A percentile compares a stretch with the other conserved stretches of the same genome.
Conservation (phyloP, 768 basidiomycete species). For the Pleurotus cornucopiae region DNA sequence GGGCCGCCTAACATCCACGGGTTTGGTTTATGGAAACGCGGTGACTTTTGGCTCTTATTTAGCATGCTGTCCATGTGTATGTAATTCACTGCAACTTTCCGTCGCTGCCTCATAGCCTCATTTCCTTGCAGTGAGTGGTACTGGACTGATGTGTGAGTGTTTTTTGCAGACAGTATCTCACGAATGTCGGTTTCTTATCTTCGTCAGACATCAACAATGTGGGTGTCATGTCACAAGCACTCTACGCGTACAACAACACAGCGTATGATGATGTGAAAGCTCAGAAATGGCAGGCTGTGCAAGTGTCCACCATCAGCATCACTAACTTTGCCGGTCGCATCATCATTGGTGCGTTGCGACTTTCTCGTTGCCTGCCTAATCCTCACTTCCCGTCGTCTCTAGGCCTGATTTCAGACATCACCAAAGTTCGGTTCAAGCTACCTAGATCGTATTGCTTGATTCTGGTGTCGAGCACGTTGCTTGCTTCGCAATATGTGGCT, state of each 20-base stretch:
- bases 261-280: conserved; percentile 66
- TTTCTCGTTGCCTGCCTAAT: neutral
- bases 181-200: conserved; percentile 5
- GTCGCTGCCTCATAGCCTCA: conserved; percentile 18
- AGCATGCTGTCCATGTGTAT: conserved; percentile 51
- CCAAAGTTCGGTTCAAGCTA: conserved; percentile 48
- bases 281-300: conserved; percentile 73
- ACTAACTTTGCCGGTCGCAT: conserved; percentile 81
- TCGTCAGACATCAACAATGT: conserved; percentile 73
- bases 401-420: conserved; percentile 70
- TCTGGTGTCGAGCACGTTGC: conserved; percentile 62
- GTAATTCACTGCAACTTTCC: conserved; percentile 28
- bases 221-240: conserved; percentile 65
- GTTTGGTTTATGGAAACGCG: conserved; percentile 14
- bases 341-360: conserved; percentile 50
- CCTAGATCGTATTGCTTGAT: conserved; percentile 71
- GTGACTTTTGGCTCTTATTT: conserved; percentile 31
- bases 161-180: conserved; percentile 1
- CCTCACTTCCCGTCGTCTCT: neutral
- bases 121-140: conserved; percentile 53
- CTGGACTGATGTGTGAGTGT: conserved; percentile 68
- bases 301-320: conserved; percentile 80
- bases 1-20: conserved; percentile 19
- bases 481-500: conserved; percentile 66
- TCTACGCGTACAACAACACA: conserved; percentile 56